Evolutionary conservation across 768 basidiomycete species (phyloP).

Genomic region (Agaricus sinodeliciosus): DNA sequence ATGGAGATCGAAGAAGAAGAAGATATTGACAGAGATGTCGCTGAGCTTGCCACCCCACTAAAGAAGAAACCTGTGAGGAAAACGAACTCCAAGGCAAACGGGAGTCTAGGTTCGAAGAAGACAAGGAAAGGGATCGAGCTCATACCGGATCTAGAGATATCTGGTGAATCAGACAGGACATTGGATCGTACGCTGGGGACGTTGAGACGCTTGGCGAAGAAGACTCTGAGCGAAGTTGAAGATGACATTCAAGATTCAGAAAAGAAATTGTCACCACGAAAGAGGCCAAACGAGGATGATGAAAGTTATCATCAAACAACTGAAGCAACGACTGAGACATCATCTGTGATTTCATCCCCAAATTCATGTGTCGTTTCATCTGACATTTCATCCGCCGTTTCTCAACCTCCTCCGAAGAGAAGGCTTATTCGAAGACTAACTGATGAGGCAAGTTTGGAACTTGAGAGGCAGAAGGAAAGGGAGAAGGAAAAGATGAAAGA

Average conservation of each 20-base stretch:
- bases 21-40: background rate
- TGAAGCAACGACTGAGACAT: background rate
- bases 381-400: background rate
- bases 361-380: background rate
- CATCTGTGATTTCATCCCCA: too few species aligned
- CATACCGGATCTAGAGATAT: slow-evolving; percentile 5
- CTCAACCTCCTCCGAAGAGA: background rate
- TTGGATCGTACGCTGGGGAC: background rate
- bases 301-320: background rate
- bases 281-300: background rate
- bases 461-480: background rate
- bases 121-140: background rate
- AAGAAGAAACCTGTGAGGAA: slow-evolving; percentile 2
- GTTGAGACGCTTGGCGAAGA: slow-evolving; percentile 3
- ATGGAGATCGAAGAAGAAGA: too few species aligned
- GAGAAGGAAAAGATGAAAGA: background rate
- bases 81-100: background rate
- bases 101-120: slow-evolving; percentile 7
- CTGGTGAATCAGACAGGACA: slow-evolving; percentile 11
- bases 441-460: background rate
- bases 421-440: slow-evolving; percentile 1
- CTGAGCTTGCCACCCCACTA: slow-evolving; percentile 2
- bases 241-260: slow-evolving; percentile 3
- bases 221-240: slow-evolving; percentile 8
- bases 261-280: too few species aligned